A percentile compares a stretch with the other conserved stretches of the same genome.
These are phyloP conservation scores for Fusarium sp. DNA, from an alignment of 2,329 filamentous ascomycete genomes.

Conservation along the genomic window DNA sequence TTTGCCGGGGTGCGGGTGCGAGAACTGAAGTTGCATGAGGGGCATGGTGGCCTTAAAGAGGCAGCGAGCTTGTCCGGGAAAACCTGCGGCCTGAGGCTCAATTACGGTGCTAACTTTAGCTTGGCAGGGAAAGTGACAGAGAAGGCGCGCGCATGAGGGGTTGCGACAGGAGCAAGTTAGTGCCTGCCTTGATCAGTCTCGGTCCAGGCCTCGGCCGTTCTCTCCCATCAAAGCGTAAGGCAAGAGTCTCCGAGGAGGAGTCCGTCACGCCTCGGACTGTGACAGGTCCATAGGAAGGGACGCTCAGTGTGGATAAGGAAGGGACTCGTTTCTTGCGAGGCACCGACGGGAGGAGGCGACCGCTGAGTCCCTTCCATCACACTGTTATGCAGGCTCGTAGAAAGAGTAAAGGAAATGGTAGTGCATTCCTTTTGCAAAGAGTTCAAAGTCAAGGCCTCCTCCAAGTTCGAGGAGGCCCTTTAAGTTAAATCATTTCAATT, in stretches of 20 bases:
- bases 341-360: no score
- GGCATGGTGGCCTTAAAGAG: not conserved
- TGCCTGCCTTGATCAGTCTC: not conserved
- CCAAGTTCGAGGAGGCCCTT: not conserved
- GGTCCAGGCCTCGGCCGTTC: not conserved
- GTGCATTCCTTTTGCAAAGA: no score
- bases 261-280: no score
- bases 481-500: not conserved
- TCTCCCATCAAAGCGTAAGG: not conserved
- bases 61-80: rapidly evolving
- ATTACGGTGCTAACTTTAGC: rapidly evolving
- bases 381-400: no score
- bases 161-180: rapidly evolving
- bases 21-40: not conserved
- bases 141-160: not conserved
- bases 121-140: not conserved
- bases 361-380: no score
- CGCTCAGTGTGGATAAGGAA: rapidly evolving
- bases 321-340: rapidly evolving
- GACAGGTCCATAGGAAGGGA: not conserved
- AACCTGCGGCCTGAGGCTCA: rapidly evolving
- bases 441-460: no score
- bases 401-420: no score
- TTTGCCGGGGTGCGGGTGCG: not conserved
- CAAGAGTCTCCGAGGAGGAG: not conserved